Percentiles rank a stretch among this genome's conserved stretches.
Conservation (phyloP, 2,329 filamentous ascomycete genomes). For the Microcera coccophila region DNA sequence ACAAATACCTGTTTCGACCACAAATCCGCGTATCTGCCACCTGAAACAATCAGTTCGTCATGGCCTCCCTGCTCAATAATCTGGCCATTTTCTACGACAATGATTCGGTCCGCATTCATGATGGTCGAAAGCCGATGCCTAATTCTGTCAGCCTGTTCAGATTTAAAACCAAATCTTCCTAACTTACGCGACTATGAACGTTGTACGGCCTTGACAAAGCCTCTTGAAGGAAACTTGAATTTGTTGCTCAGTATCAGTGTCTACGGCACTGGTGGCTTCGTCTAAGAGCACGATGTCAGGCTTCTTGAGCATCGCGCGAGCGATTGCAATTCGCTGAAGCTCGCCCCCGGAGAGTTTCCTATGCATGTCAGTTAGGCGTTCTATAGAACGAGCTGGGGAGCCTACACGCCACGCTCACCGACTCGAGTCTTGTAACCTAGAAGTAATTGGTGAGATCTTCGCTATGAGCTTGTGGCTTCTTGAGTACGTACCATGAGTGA, state of each 20-base stretch:
- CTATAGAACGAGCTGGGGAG: conserved; percentile 3
- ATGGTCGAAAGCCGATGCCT: conserved; percentile 68
- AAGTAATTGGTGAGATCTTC: too few relatives aligned
- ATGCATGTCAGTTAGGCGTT: conserved; percentile 17
- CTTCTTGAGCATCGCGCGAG: conserved; percentile 67
- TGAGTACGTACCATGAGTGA: conserved; percentile 42
- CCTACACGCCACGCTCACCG: conserved; percentile 48
- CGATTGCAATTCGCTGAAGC: conserved; percentile 63
- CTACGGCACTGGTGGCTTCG: conserved; percentile 74
- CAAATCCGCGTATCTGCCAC: conserved; percentile 60
- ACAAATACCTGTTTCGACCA: conserved; percentile 62
- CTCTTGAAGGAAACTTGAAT: conserved; percentile 59
- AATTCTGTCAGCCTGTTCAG: conserved; percentile 13
- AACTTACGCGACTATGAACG: conserved; percentile 60
- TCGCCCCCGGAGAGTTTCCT: conserved; percentile 64
- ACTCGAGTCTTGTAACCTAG: conserved; percentile 48
- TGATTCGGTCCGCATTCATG: conserved; percentile 63
- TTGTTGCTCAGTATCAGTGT: conserved; percentile 64
- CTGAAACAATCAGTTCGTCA: conserved; percentile 51
- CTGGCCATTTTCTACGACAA: conserved; percentile 60
- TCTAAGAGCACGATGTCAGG: conserved; percentile 75
- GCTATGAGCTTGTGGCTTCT: too few relatives aligned
- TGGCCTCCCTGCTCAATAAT: conserved; percentile 63
- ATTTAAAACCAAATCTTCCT: too few relatives aligned
- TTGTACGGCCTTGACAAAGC: conserved; percentile 59